phyloP scores from a whole-genome alignment of 2,329 filamentous ascomycete species.

The Botrytis medusae region DNA sequence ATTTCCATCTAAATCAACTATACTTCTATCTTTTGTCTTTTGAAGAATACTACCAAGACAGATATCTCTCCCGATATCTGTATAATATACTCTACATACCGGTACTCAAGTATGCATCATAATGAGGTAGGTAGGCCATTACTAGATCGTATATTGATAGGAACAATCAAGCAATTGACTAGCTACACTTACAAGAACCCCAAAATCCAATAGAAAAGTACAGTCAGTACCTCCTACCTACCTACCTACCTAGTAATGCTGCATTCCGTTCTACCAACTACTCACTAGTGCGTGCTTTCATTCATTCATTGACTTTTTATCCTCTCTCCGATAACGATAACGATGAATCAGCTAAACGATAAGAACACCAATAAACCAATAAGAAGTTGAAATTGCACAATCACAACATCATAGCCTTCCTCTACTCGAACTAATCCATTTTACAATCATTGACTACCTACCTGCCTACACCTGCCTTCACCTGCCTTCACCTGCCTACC shows the following conservation, averaged over 20 bases:
- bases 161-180: neutral
- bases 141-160: too few species aligned
- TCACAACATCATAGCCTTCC: neutral
- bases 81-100: neutral
- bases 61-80: neutral
- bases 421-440: neutral
- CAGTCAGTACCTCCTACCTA: too few species aligned
- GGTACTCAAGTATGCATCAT: too few species aligned
- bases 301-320: neutral
- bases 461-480: too few species aligned
- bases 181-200: neutral
- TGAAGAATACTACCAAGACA: too few species aligned
- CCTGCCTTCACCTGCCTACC: neutral
- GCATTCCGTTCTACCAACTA: neutral
- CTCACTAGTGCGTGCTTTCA: neutral
- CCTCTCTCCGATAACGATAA: constrained; percentile 10
- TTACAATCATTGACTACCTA: too few species aligned
- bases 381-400: neutral
- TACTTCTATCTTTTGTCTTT: too few species aligned
- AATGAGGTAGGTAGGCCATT: too few species aligned
- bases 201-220: neutral
- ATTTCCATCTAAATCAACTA: neutral
- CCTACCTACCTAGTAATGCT: too few species aligned
- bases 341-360: constrained; percentile 2
- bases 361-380: neutral